Evolutionary conservation across 495 filamentous ascomycete genomes (phyloP).

Genomic region (Tuber brumale): DNA sequence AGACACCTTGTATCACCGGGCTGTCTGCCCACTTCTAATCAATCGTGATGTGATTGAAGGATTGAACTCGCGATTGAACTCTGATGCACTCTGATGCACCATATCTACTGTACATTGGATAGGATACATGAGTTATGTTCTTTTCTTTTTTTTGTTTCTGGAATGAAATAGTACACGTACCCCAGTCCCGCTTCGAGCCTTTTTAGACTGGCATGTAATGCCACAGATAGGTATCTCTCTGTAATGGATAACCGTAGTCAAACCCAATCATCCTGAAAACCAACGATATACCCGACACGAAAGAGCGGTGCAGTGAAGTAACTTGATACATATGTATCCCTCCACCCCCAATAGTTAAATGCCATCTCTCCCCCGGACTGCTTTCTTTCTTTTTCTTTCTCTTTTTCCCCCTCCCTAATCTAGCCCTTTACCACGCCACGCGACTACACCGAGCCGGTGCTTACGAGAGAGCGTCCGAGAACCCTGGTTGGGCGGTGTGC

Average conservation of each 20-base stretch:
- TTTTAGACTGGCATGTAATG: background rate
- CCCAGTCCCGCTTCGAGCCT: background rate
- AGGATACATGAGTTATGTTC: background rate
- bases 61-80: background rate
- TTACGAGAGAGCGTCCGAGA: too few species aligned
- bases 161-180: background rate
- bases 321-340: too few species aligned
- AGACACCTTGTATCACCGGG: background rate
- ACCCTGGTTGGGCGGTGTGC: too few species aligned
- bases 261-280: background rate
- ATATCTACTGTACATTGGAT: background rate
- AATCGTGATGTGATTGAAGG: background rate
- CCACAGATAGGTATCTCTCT: background rate
- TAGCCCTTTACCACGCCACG: too few species aligned
- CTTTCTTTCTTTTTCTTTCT: too few species aligned
- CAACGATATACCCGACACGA: too few species aligned
- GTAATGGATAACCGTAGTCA: background rate
- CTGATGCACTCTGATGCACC: too few species aligned
- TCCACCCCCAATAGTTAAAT: too few species aligned
- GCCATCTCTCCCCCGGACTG: too few species aligned
- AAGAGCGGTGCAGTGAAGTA: too few species aligned
- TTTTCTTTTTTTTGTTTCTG: background rate
- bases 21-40: background rate
- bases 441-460: too few species aligned
- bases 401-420: too few species aligned